Percentiles rank a stretch among this genome's conserved stretches.
phyloP scores from a whole-genome alignment of 2,329 filamentous ascomycete genomes.

The Chaetomiaceae sp. region DNA sequence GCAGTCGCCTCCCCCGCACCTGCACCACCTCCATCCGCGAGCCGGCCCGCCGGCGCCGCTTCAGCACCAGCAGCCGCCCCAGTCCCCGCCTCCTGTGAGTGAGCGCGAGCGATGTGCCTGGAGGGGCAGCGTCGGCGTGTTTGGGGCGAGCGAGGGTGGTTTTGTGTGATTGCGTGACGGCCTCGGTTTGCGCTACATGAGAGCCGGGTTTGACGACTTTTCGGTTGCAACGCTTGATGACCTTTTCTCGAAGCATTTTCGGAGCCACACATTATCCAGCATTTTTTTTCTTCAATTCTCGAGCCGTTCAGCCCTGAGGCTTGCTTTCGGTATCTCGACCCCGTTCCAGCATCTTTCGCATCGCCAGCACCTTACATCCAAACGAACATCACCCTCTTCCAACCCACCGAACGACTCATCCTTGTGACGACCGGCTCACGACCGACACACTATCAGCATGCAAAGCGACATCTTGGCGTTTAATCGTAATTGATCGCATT shows the following conservation, averaged over 20 bases:
- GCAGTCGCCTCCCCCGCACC: conserved; percentile 23
- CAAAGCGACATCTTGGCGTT: conserved; percentile 17
- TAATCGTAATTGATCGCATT: conserved; percentile 3
- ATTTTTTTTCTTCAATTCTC: not conserved
- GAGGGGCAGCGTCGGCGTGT: conserved; percentile 53
- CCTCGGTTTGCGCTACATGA: not conserved
- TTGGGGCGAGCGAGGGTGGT: conserved; percentile 47
- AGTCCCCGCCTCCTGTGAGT: conserved; percentile 29
- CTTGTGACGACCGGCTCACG: conserved; percentile 18
- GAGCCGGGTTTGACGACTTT: not conserved
- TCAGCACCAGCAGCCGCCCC: conserved; percentile 29
- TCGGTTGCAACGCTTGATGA: not conserved
- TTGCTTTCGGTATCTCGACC: not conserved
- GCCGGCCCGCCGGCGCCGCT: conserved; percentile 23
- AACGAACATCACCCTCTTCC: not conserved
- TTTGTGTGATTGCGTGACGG: conserved; percentile 42
- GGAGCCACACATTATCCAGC: not conserved
- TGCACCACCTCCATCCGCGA: conserved; percentile 31
- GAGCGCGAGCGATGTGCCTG: conserved; percentile 48
- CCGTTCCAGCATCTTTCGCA: not conserved
- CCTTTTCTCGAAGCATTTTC: not conserved
- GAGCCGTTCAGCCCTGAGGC: not conserved
- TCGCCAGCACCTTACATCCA: no score
- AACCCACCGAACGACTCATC: not conserved
- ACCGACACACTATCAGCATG: conserved; percentile 3